Evolutionary conservation across 2,329 filamentous ascomycete genomes (phyloP), one percentile per base, ranked within the genome.

Genomic region (Coniochaeta ligniaria): DNA sequence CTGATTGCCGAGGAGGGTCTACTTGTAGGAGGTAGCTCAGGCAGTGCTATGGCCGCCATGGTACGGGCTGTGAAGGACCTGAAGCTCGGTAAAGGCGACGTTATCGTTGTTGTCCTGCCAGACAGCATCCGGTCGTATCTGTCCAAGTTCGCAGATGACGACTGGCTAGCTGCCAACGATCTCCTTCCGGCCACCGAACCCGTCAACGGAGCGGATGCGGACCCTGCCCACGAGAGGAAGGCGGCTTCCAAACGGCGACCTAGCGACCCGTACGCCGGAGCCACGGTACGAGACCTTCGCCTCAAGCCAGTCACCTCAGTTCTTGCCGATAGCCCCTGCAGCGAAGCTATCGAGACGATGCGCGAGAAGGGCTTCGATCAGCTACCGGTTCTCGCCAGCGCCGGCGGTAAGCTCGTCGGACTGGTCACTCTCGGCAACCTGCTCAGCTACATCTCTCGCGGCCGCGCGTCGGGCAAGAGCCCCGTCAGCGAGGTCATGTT

Each of bases 331-430:
- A 88, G 88, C 35, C 76, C 85, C 2, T 96, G 93, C 76, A 84
- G 90, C 64, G 90, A 94, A 66, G 95, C 96, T 59, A 92, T 98
- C 66, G 95, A 99, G 78, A 93, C 91, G 63, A 98, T 99, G 95
- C 91, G 94, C 67, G 95, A 99, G 71, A 96, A 95, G 78, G 92
- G 92, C 64, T 99, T 97, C 73, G 96, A 99, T 72, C 96, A 99
- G 77, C 88, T 99, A 47, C 95, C 95, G 50, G 95, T 99, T 17
- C 87, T 96, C 9, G 82, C 87, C 20, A 83, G 83, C 6, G 83
- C 83, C 5, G 86, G 86, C 63, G 83, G 76, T 64, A 87, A 86
- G 69, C 89, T 99, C 7, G 92, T 96, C 58, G 95, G 95, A 36
- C 85, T 99, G 7, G 90, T 99, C 43, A 99, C 95, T 0, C 85